Evolutionary conservation across 2,329 filamentous ascomycete genomes (phyloP).

Genomic region (Arthrinium puccinioides): DNA sequence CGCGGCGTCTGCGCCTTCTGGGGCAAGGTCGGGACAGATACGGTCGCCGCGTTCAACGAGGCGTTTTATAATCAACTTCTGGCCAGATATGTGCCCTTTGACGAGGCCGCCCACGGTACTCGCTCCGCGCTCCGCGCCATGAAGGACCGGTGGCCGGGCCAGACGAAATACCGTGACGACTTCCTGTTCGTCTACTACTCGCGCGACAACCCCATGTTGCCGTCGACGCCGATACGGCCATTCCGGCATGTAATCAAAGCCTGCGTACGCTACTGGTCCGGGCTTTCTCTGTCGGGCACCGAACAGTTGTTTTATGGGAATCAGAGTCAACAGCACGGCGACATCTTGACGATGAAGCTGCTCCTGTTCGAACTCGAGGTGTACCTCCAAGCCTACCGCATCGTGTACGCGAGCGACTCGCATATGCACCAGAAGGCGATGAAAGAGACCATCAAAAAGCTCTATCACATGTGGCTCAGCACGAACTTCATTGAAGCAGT

Average conservation of each 20-base stretch:
- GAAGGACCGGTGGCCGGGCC: background rate
- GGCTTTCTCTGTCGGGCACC: background rate
- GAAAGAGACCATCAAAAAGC: background rate
- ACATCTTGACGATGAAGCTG: background rate
- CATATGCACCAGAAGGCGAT: background rate
- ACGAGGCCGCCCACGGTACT: background rate
- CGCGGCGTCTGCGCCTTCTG: background rate
- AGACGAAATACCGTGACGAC: background rate
- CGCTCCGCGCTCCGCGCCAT: background rate
- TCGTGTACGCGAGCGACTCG: background rate
- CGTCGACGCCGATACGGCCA: background rate
- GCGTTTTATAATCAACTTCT: background rate
- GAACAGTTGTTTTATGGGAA: background rate
- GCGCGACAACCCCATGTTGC: background rate
- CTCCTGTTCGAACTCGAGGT: background rate
- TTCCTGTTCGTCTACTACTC: conserved; percentile 1
- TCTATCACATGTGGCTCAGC: background rate
- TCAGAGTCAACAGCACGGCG: background rate
- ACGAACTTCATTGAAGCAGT: background rate
- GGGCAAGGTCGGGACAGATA: background rate
- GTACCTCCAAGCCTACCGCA: background rate
- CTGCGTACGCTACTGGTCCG: background rate
- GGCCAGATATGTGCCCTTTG: background rate
- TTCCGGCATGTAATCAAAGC: background rate
- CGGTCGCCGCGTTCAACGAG: background rate